A percentile compares a stretch with the other conserved stretches of the same genome.
These are phyloP conservation scores for Rhizopogon sp. DNA, from an alignment of 768 basidiomycete genomes.

Conservation along the genomic window DNA sequence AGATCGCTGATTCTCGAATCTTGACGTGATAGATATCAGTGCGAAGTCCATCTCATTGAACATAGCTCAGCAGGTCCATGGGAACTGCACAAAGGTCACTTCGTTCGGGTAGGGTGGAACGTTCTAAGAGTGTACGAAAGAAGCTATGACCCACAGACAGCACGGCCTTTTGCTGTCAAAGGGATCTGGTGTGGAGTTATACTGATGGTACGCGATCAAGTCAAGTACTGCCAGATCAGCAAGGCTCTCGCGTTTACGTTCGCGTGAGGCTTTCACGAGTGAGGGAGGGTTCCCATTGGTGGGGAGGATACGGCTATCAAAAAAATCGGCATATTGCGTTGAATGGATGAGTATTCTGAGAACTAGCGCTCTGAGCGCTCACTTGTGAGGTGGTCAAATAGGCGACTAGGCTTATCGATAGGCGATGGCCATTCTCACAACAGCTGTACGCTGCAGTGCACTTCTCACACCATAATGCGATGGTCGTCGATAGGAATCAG, in stretches of 20 bases:
- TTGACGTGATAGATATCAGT: neutral
- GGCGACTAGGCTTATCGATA: neutral
- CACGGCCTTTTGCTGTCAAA: conserved; percentile 10
- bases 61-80: neutral
- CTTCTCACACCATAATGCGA: conserved; percentile 19
- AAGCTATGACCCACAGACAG: neutral
- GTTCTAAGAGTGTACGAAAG: conserved; percentile 1
- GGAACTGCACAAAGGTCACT: neutral
- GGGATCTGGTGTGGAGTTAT: conserved; percentile 1
- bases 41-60: neutral
- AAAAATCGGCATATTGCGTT: neutral
- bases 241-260: neutral
- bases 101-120: neutral
- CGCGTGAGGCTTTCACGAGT: neutral
- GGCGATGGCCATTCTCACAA: conserved; percentile 6
- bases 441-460: neutral
- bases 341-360: neutral
- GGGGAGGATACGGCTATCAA: neutral
- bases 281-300: neutral
- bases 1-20: neutral
- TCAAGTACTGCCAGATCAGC: neutral
- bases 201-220: conserved; percentile 4
- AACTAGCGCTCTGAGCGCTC: neutral
- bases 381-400: neutral
- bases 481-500: neutral